Evolutionary conservation across 257 asterid genomes (phyloP).

Genomic region (Verbascum thapsus): DNA sequence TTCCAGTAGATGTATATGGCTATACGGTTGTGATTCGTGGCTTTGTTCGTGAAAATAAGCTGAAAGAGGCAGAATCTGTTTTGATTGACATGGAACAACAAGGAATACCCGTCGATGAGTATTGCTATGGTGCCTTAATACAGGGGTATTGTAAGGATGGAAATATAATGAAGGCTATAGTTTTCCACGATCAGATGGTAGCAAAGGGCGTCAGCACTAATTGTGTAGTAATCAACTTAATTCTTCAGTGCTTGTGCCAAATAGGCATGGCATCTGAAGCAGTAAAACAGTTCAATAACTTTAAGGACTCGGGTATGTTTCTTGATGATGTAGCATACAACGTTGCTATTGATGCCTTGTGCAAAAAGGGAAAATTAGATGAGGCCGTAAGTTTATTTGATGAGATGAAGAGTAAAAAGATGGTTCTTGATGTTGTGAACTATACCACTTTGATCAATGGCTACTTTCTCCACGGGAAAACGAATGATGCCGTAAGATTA

Average conservation of each 20-base stretch:
- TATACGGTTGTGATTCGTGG: constrained; percentile 63
- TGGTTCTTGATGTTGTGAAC: constrained; percentile 59
- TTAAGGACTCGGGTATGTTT: constrained; percentile 49
- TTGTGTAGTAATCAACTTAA: constrained; percentile 52
- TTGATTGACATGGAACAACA: constrained; percentile 56
- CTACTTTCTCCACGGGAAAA: constrained; percentile 49
- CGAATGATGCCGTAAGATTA: constrained; percentile 52
- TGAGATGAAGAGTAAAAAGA: constrained; percentile 70
- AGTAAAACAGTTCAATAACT: constrained; percentile 45
- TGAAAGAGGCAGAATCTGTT: constrained; percentile 53
- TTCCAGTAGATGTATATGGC: constrained; percentile 46
- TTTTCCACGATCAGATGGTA: constrained; percentile 55
- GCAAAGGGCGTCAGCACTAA: constrained; percentile 58
- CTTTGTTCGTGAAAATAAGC: constrained; percentile 55
- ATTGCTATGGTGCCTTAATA: constrained; percentile 51
- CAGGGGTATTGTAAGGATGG: constrained; percentile 64
- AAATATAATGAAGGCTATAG: constrained; percentile 52
- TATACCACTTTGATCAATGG: constrained; percentile 79
- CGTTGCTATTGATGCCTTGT: constrained; percentile 63
- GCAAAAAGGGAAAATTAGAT: constrained; percentile 62
- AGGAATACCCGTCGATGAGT: constrained; percentile 46
- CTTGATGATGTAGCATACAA: constrained; percentile 67
- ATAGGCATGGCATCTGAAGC: constrained; percentile 56
- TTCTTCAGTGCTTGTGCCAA: constrained; percentile 75
- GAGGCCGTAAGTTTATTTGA: constrained; percentile 57